phyloP scores from a whole-genome alignment of 768 basidiomycete genomes.

The Tephrocybe sp. region DNA sequence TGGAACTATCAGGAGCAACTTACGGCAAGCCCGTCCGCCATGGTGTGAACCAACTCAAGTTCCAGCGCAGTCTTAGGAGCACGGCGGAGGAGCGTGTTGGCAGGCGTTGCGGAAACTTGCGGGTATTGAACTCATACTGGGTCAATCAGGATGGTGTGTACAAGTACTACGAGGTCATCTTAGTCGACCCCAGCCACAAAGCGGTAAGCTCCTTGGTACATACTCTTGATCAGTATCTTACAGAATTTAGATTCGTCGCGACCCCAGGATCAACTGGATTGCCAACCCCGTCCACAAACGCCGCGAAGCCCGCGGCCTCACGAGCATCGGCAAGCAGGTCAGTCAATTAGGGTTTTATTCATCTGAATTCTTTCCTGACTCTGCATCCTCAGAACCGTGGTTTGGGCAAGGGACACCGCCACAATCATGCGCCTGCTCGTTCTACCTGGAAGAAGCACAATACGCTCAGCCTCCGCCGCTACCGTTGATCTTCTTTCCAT shows the following conservation, averaged over 20 bases:
- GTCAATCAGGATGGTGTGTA: slow-evolving; percentile 98
- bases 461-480: slow-evolving; percentile 88
- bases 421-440: slow-evolving; percentile 90
- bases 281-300: slow-evolving; percentile 97
- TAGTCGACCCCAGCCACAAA: slow-evolving; percentile 94
- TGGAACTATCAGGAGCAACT: slow-evolving; percentile 72
- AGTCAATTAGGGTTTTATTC: slow-evolving; percentile 28
- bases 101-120: slow-evolving; percentile 90
- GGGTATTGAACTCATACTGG: slow-evolving; percentile 99
- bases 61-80: slow-evolving; percentile 88
- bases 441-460: slow-evolving; percentile 99
- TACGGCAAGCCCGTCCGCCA: slow-evolving; percentile 99
- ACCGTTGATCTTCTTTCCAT: slow-evolving; percentile 57
- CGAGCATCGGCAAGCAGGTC: slow-evolving; percentile 90
- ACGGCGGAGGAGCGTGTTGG: slow-evolving; percentile 99
- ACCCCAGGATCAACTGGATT: slow-evolving; percentile 99
- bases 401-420: slow-evolving; percentile 89
- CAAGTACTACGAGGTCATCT: slow-evolving; percentile 99
- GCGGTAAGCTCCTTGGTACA: slow-evolving; percentile 52
- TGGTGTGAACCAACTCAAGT: slow-evolving; percentile 99
- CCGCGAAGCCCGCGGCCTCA: slow-evolving; percentile 96
- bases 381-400: slow-evolving; percentile 76
- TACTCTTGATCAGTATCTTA: slow-evolving; percentile 12
- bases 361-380: slow-evolving; percentile 6
- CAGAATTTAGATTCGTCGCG: slow-evolving; percentile 74